These are phyloP conservation scores for Diplodia sapinea DNA, from an alignment of 2,329 filamentous ascomycete species.

Conservation along the genomic window DNA sequence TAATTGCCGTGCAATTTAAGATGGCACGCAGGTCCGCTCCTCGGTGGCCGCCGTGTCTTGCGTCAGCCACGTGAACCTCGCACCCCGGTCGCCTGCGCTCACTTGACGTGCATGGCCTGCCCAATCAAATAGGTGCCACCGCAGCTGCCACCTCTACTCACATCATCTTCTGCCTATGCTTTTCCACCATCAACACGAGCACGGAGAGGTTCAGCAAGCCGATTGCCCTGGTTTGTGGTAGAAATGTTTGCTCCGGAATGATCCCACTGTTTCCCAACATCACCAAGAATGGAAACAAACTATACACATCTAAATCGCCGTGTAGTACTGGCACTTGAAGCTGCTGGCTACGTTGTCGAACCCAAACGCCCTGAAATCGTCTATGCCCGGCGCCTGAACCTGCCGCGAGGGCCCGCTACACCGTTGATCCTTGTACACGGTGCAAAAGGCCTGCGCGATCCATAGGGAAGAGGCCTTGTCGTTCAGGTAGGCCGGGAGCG, in stretches of 20 bases:
- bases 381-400: neutral
- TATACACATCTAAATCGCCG: neutral
- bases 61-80: neutral
- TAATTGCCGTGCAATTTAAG: constrained; percentile 3
- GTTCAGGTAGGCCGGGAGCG: neutral
- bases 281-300: neutral
- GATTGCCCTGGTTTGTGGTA: neutral
- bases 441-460: neutral
- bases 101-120: neutral
- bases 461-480: neutral
- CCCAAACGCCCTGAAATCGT: neutral
- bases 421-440: neutral
- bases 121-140: neutral
- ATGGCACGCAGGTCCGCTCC: neutral
- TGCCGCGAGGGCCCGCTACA: neutral
- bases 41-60: no score
- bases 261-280: neutral
- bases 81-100: neutral
- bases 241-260: neutral
- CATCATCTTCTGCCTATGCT: no score
- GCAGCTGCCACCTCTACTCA: neutral
- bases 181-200: no score
- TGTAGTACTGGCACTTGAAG: constrained; percentile 1
- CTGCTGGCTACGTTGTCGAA: neutral
- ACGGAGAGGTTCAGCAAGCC: neutral